phyloP scores from a whole-genome alignment of 352 stramenopile genomes.

The Pythium pectinolyticum region DNA sequence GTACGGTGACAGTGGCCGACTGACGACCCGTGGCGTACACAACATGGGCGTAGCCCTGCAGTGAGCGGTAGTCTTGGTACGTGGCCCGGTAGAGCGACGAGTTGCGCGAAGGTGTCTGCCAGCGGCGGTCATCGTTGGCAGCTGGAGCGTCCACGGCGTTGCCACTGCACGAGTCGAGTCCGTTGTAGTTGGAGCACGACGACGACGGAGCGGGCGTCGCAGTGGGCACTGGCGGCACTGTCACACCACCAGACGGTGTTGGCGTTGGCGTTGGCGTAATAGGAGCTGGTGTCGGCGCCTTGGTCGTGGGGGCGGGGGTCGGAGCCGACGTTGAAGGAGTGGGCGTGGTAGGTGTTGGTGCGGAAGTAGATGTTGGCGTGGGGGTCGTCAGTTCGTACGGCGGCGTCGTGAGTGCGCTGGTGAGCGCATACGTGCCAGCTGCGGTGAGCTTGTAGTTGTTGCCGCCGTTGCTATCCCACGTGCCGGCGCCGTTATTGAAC shows the following conservation, averaged over 20 bases:
- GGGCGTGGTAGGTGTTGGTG: neutral
- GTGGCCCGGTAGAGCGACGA: constrained; percentile 24
- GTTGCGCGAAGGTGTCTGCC: constrained; percentile 51
- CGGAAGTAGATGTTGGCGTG: neutral
- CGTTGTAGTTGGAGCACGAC: constrained; percentile 17
- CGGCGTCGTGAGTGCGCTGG: constrained; percentile 10
- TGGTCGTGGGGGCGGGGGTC: neutral
- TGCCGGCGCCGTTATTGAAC: constrained; percentile 41
- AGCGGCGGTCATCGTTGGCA: constrained; percentile 33
- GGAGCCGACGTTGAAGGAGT: constrained; percentile 1
- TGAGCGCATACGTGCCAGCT: constrained; percentile 33
- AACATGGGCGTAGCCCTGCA: constrained; percentile 41
- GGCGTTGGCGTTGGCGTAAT: constrained; percentile 12
- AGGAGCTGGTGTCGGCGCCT: neutral
- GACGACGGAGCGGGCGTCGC: constrained; percentile 6
- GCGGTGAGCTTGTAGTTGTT: constrained; percentile 40
- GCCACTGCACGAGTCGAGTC: constrained; percentile 5
- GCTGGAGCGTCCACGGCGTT: neutral
- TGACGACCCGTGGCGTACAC: constrained; percentile 33
- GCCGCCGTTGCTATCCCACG: constrained; percentile 44
- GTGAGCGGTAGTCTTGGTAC: constrained; percentile 46
- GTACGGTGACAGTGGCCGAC: constrained; percentile 41
- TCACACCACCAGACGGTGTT: neutral
- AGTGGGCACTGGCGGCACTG: neutral
- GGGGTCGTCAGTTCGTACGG: neutral